Evolutionary conservation across 768 basidiomycete genomes (phyloP), one percentile per base, ranked within the genome.

Genomic region (Hebeloma cylindrosporum): DNA sequence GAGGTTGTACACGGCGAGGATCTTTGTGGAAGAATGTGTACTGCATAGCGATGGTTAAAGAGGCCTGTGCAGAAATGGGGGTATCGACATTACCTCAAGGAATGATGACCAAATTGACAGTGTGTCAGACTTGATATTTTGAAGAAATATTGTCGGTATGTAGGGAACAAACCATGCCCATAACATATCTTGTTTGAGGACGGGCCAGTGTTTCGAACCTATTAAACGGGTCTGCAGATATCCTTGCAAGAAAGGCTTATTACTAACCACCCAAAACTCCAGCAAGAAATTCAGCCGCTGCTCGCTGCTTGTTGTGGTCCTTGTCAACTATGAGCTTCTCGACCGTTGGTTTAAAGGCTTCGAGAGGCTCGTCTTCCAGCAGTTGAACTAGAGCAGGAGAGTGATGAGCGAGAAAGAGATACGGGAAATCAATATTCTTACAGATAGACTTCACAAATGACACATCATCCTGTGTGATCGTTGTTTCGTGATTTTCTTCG

Each of bases 181-280:
- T 2, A 96, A 63, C 14, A 60, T 59, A 31, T 77, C 60, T 61
- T 93, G 85, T 51, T 82, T 80, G n/a, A 71, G 66, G 2, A 75
- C 70, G 0, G 88, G 75, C 93, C 93, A 96, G 59, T 93, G 89
- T 62, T 93, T 93, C 3, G 85, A 84, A 7, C 89, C 90, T 82
- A 14, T 53, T n/a, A n/a, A 42, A 40, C 30, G 13, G 44, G 18
- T 36, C 10, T 29, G 21, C 21, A 26, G 37, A 16, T 13, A 27
- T 14, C 13, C n/a, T 9, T 26, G n/a, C 11, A 10, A 16, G 30
- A 5, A 13, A 11, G 9, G 25, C 23, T 22, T 10, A 16, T 16
- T 13, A 38, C 60, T 39, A 57, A 78, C 84, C 85, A 50, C 77
- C 75, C 17, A 88, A 61, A n/a, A 87, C 48, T 18, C 86, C 86